Percentiles rank a stretch among this genome's conserved stretches.
Conservation (phyloP, 495 filamentous ascomycete species). For the Aspergillus olivimuriae region DNA sequence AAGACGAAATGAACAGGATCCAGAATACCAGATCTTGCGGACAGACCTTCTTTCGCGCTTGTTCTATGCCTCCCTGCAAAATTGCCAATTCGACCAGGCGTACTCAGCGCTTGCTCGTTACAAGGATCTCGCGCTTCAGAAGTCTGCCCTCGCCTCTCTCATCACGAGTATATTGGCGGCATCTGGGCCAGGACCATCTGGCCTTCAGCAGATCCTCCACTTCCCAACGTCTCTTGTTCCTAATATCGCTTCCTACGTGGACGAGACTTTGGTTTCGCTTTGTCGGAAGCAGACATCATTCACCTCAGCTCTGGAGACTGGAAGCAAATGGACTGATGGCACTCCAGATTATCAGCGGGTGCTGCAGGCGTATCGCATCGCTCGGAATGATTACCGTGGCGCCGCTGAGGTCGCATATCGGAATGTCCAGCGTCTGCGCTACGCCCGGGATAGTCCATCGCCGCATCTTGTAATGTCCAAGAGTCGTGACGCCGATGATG, state of each 20-base stretch:
- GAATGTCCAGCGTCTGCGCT: conserved; percentile 50
- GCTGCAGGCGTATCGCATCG: conserved; percentile 82
- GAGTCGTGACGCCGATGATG: conserved; percentile 41
- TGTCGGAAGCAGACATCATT: conserved; percentile 33
- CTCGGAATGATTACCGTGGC: conserved; percentile 78
- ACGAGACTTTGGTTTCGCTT: conserved; percentile 62
- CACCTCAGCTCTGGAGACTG: conserved; percentile 28
- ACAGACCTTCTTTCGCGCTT: conserved; percentile 74
- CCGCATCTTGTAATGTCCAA: conserved; percentile 34
- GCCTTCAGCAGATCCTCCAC: conserved; percentile 55
- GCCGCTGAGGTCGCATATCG: conserved; percentile 72
- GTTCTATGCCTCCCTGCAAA: conserved; percentile 73
- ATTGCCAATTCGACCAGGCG: conserved; percentile 71
- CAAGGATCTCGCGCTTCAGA: conserved; percentile 60
- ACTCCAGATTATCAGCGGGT: conserved; percentile 63
- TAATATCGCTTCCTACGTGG: conserved; percentile 67
- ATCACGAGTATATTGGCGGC: conserved; percentile 65
- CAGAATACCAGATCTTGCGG: conserved; percentile 26
- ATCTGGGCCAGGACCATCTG: conserved; percentile 47
- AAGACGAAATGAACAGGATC: conserved; percentile 34
- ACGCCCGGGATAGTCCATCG: conserved; percentile 42
- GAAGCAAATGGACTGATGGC: conserved; percentile 22
- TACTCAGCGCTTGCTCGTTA: conserved; percentile 71
- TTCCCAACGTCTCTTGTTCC: conserved; percentile 60
- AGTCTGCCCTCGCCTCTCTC: conserved; percentile 56